These are phyloP conservation scores for Butyriboletus appendiculatus DNA, from an alignment of 1,284 basidiomycete species.

Conservation along the genomic window DNA sequence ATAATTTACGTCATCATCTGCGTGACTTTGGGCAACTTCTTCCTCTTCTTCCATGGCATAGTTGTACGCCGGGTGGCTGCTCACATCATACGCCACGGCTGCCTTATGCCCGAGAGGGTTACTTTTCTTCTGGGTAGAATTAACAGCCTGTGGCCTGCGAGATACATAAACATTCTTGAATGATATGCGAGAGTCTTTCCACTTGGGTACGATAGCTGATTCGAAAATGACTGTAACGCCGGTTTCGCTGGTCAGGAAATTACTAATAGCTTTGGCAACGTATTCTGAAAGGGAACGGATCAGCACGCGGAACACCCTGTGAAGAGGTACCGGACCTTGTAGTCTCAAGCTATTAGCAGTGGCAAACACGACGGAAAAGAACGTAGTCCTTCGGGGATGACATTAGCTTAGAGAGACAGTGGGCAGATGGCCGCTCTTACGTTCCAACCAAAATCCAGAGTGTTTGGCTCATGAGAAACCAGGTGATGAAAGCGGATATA, in stretches of 20 bases:
- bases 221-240: slow-evolving; percentile 97
- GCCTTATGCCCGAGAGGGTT: slow-evolving; percentile 45
- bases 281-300: slow-evolving; percentile 56
- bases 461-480: slow-evolving; percentile 93
- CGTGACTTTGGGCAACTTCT: slow-evolving; percentile 22
- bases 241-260: slow-evolving; percentile 92
- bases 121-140: slow-evolving; percentile 17
- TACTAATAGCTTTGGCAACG: slow-evolving; percentile 87
- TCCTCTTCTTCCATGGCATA: slow-evolving; percentile 56
- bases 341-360: slow-evolving; percentile 88
- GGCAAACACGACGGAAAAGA: slow-evolving; percentile 92
- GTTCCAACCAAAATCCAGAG: slow-evolving; percentile 94
- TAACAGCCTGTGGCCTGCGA: slow-evolving; percentile 56
- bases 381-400: slow-evolving; percentile 72
- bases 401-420: slow-evolving; percentile 15
- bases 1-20: slow-evolving; percentile 65
- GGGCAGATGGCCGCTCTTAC: slow-evolving; percentile 45
- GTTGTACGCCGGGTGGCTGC: slow-evolving; percentile 72
- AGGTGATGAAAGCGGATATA: slow-evolving; percentile 94
- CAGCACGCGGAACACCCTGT: not conserved
- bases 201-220: slow-evolving; percentile 96
- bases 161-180: slow-evolving; percentile 98
- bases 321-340: slow-evolving; percentile 57
- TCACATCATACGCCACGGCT: slow-evolving; percentile 72
- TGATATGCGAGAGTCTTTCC: slow-evolving; percentile 93